phyloP scores from a whole-genome alignment of 495 filamentous ascomycete genomes.

The Xylaria flabelliformis region DNA sequence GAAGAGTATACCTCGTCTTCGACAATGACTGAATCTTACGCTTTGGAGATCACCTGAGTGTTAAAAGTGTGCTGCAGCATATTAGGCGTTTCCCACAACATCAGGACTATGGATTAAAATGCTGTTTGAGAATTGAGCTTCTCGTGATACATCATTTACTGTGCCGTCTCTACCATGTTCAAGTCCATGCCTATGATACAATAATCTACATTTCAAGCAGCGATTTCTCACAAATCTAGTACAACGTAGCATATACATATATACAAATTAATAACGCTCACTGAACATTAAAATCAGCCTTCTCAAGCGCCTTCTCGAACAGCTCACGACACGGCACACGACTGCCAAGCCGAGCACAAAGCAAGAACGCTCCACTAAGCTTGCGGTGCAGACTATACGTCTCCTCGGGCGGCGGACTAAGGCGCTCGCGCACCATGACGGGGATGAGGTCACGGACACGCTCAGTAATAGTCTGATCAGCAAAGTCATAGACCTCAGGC shows the following conservation, averaged over 20 bases:
- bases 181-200: conserved; percentile 15
- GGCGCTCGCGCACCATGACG: conserved; percentile 85
- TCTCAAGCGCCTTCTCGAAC: conserved; percentile 71
- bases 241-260: conserved; percentile 13
- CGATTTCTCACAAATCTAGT: conserved; percentile 1
- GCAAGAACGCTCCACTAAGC: conserved; percentile 90
- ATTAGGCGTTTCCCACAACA: background rate
- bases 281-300: conserved; percentile 42
- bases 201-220: conserved; percentile 15
- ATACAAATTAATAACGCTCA: background rate
- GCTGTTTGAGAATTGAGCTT: background rate
- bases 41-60: background rate
- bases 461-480: conserved; percentile 93
- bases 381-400: conserved; percentile 97
- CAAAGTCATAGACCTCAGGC: conserved; percentile 88
- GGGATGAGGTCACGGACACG: conserved; percentile 86
- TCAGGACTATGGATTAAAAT: background rate
- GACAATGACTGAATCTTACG: background rate
- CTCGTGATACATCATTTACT: background rate
- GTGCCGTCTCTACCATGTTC: background rate
- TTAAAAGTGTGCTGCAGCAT: background rate
- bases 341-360: conserved; percentile 87
- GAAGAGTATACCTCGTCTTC: background rate
- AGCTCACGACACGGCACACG: conserved; percentile 79
- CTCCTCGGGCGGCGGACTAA: conserved; percentile 94